A percentile compares a stretch with the other conserved stretches of the same genome.
These are phyloP conservation scores for Albophoma yamanashiensis DNA, from an alignment of 2,329 filamentous ascomycete species.

Conservation along the genomic window DNA sequence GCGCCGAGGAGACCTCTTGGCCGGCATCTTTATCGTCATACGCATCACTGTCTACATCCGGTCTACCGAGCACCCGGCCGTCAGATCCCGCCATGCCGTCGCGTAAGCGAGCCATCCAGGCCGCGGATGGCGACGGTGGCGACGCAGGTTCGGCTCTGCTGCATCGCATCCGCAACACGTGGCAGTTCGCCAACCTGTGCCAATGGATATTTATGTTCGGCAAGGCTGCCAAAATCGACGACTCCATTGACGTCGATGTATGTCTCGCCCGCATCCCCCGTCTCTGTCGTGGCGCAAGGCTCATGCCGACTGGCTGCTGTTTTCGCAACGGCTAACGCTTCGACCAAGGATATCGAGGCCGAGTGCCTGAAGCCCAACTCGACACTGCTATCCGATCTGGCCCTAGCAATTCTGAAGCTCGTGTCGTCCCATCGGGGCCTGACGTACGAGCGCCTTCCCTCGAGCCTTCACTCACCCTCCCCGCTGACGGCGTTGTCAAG, in stretches of 20 bases:
- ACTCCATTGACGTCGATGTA: conserved; percentile 86
- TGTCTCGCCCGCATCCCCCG: conserved; percentile 1
- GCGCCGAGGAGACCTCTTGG: not conserved
- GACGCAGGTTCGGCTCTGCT: conserved; percentile 28
- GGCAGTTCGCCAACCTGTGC: conserved; percentile 89
- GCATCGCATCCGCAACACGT: conserved; percentile 71
- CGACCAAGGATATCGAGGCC: conserved; percentile 65
- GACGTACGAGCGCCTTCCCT: conserved; percentile 50
- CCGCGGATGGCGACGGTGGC: not conserved
- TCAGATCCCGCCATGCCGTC: conserved; percentile 5
- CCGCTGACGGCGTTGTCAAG: conserved; percentile 33
- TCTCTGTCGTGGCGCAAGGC: not conserved
- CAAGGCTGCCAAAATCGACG: conserved; percentile 77
- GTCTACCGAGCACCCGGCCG: not conserved
- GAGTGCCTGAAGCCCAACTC: conserved; percentile 80
- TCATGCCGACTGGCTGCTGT: not conserved
- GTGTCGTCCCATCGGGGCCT: conserved; percentile 89
- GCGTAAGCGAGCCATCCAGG: conserved; percentile 2
- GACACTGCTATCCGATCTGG: conserved; percentile 66
- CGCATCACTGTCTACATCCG: not conserved
- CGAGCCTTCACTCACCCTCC: conserved; percentile 3
- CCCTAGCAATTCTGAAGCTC: conserved; percentile 79
- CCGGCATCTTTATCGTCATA: not conserved
- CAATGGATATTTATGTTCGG: conserved; percentile 94
- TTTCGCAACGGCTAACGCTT: not conserved